phyloP scores from a whole-genome alignment of 2,329 filamentous ascomycete genomes.

The Exophiala sideris region DNA sequence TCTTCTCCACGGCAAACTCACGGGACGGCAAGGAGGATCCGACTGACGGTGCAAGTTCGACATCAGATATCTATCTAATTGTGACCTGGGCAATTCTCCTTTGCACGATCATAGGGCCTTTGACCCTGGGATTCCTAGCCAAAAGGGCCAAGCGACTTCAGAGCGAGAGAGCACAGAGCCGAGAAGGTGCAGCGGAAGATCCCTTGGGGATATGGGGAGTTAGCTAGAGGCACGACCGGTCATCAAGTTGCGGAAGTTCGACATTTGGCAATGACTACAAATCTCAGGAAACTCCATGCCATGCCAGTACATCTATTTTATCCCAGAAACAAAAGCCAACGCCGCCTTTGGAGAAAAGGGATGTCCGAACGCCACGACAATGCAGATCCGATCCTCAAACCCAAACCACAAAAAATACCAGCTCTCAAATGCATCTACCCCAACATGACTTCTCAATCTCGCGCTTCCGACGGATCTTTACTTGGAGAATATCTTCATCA shows the following conservation, averaged over 20 bases:
- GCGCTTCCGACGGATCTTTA: not conserved
- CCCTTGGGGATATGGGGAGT: slow-evolving; percentile 21
- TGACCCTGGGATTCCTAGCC: slow-evolving; percentile 51
- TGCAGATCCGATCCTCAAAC: too few species aligned
- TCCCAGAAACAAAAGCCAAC: too few species aligned
- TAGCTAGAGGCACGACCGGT: not conserved
- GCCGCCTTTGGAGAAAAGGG: too few species aligned
- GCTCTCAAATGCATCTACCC: too few species aligned
- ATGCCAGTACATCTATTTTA: too few species aligned
- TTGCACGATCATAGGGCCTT: slow-evolving; percentile 54
- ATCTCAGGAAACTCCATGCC: too few species aligned
- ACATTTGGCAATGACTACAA: too few species aligned
- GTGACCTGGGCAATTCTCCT: slow-evolving; percentile 57
- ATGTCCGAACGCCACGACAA: too few species aligned
- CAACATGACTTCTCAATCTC: too few species aligned
- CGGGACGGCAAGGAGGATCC: not conserved
- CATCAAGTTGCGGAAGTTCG: too few species aligned
- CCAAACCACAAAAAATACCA: too few species aligned
- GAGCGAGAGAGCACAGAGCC: not conserved
- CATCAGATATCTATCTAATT: slow-evolving; percentile 50
- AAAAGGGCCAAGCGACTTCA: slow-evolving; percentile 39
- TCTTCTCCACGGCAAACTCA: slow-evolving; percentile 36
- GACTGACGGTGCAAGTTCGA: slow-evolving; percentile 20
- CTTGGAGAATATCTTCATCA: slow-evolving; percentile 7
- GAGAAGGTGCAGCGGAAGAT: slow-evolving; percentile 8